Evolutionary conservation across 2,329 filamentous ascomycete species (phyloP).

Genomic region (Drechslera avenae): DNA sequence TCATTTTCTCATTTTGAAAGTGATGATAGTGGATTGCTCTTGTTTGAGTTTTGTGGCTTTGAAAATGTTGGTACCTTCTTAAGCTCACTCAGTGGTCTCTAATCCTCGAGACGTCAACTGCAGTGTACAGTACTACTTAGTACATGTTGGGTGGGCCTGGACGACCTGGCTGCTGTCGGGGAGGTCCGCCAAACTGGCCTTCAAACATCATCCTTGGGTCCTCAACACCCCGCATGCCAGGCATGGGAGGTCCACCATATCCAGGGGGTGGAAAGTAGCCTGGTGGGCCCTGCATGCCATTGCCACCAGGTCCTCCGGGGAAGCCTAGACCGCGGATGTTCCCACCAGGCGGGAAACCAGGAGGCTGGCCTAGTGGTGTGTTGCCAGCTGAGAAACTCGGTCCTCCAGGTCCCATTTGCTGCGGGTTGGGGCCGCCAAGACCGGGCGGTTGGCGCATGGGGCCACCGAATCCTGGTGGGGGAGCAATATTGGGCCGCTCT

Average conservation of each 20-base stretch:
- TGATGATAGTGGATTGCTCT: neutral
- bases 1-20: neutral
- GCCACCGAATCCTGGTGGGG: conserved; percentile 44
- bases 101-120: no score
- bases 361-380: conserved; percentile 47
- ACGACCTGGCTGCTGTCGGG: conserved; percentile 34
- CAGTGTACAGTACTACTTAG: conserved; percentile 11
- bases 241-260: conserved; percentile 39
- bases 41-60: no score
- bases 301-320: conserved; percentile 37
- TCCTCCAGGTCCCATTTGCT: conserved; percentile 41
- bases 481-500: conserved; percentile 44
- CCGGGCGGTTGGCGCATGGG: conserved; percentile 47
- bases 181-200: conserved; percentile 41
- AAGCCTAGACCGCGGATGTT: conserved; percentile 39
- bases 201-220: conserved; percentile 48
- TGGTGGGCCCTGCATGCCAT: conserved; percentile 42
- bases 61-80: no score
- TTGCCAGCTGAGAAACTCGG: conserved; percentile 45
- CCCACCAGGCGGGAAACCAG: conserved; percentile 40
- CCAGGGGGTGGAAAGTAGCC: conserved; percentile 44
- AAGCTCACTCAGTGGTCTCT: no score
- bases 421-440: conserved; percentile 34
- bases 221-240: conserved; percentile 40
- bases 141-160: conserved; percentile 43